Conservation (phyloP, 306 rosid species). For the Fagus sylvatica region DNA sequence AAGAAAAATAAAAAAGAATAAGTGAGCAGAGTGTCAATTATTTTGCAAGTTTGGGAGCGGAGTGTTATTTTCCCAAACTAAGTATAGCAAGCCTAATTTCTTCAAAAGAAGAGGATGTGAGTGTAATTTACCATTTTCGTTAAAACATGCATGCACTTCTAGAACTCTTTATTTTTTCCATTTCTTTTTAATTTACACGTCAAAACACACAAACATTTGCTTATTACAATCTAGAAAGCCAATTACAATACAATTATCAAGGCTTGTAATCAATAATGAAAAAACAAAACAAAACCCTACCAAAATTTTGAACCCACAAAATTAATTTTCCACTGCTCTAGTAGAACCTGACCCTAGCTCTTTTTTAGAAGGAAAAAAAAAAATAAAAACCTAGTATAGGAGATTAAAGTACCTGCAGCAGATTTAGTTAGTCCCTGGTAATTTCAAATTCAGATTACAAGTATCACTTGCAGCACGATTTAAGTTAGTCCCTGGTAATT, state of each 20-base stretch:
- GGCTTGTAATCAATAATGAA: not conserved
- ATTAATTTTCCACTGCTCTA: not conserved
- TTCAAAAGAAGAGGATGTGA: too few relatives aligned
- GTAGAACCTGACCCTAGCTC: not conserved
- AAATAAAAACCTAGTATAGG: not conserved
- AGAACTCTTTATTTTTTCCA: not conserved
- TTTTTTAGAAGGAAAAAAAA: not conserved
- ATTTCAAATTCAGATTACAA: too few relatives aligned
- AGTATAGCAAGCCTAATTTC: too few relatives aligned
- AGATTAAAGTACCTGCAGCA: too few relatives aligned
- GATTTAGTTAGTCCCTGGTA: too few relatives aligned
- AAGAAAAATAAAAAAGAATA: too few relatives aligned
- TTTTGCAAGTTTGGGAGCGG: too few relatives aligned
- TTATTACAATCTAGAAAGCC: not conserved
- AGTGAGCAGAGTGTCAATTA: too few relatives aligned
- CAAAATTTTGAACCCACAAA: not conserved
- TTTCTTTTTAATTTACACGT: not conserved
- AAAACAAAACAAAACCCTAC: not conserved
- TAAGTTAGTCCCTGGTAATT: slow-evolving; percentile 38
- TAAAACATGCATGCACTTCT: not conserved
- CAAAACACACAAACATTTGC: not conserved
- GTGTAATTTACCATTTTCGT: not conserved
- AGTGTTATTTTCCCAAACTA: too few relatives aligned
- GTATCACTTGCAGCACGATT: slow-evolving; percentile 15
- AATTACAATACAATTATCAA: not conserved